phyloP scores from a whole-genome alignment of 2,329 filamentous ascomycete genomes.

The Scedosporium boydii region DNA sequence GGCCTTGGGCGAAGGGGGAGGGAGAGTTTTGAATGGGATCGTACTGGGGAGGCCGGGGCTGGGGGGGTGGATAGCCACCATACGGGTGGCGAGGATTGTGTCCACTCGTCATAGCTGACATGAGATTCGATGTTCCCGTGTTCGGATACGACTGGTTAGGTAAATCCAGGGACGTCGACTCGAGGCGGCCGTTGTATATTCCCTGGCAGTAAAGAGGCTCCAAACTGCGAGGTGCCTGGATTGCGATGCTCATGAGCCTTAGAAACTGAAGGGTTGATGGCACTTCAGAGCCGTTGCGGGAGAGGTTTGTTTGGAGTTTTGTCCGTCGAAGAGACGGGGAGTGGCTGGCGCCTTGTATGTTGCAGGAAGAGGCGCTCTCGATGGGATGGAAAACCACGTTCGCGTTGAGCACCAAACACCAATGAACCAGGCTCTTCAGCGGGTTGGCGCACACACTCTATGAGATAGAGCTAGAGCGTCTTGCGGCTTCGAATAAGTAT shows the following conservation, averaged over 20 bases:
- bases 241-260: constrained; percentile 7
- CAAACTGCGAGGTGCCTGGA: constrained; percentile 7
- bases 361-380: not conserved
- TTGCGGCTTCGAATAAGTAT: not conserved
- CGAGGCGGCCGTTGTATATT: constrained; percentile 3
- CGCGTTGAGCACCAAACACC: no score
- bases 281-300: constrained; percentile 3
- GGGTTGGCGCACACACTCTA: no score
- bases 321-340: not conserved
- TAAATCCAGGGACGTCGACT: constrained; percentile 1
- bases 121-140: constrained; percentile 5
- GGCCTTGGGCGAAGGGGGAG: no score
- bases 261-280: not conserved
- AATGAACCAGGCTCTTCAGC: no score
- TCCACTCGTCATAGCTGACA: constrained; percentile 4
- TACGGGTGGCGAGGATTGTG: constrained; percentile 5
- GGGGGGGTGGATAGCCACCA: constrained; percentile 4
- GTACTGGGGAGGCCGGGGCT: constrained; percentile 2
- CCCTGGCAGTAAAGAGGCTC: constrained; percentile 8
- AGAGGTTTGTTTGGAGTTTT: not conserved
- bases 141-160: not conserved
- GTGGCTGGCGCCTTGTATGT: not conserved
- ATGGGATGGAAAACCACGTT: no score
- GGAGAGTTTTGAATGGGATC: constrained; percentile 4
- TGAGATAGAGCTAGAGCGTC: not conserved